Percentiles rank a stretch among this genome's conserved stretches.
Evolutionary conservation across 805 yeast genomes (phyloP).

Genomic region (Candida sonorensis): DNA sequence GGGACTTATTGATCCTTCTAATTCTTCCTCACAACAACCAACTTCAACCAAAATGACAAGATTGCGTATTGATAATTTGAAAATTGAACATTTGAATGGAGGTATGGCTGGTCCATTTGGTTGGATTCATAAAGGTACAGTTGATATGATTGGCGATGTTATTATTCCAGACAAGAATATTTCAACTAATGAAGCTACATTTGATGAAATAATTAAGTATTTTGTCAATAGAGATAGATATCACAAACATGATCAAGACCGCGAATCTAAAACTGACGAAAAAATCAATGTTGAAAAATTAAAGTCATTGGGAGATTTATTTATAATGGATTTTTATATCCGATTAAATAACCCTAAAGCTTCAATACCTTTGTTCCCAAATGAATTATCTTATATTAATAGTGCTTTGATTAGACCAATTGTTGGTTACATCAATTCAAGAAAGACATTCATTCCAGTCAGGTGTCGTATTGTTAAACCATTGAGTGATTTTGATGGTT

Average conservation of each 20-base stretch:
- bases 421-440: constrained; percentile 89
- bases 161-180: constrained; percentile 54
- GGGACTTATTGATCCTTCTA: constrained; percentile 23
- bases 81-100: constrained; percentile 81
- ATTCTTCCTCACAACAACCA: neutral
- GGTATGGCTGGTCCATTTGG: constrained; percentile 95
- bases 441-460: constrained; percentile 84
- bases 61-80: constrained; percentile 76
- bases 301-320: constrained; percentile 22
- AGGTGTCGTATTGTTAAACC: constrained; percentile 75
- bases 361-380: constrained; percentile 75
- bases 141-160: constrained; percentile 65
- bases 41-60: constrained; percentile 52
- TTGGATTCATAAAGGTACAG: constrained; percentile 90
- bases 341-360: constrained; percentile 85
- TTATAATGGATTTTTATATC: constrained; percentile 73
- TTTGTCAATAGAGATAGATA: constrained; percentile 3
- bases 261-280: neutral
- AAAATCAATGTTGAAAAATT: too few species aligned
- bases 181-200: constrained; percentile 36
- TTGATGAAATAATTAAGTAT: constrained; percentile 39
- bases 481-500: constrained; percentile 81
- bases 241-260: neutral
- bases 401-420: constrained; percentile 90
- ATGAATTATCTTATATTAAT: constrained; percentile 87